phyloP scores from a whole-genome alignment of 495 filamentous ascomycete species.

The Aspergillus panamensis region DNA sequence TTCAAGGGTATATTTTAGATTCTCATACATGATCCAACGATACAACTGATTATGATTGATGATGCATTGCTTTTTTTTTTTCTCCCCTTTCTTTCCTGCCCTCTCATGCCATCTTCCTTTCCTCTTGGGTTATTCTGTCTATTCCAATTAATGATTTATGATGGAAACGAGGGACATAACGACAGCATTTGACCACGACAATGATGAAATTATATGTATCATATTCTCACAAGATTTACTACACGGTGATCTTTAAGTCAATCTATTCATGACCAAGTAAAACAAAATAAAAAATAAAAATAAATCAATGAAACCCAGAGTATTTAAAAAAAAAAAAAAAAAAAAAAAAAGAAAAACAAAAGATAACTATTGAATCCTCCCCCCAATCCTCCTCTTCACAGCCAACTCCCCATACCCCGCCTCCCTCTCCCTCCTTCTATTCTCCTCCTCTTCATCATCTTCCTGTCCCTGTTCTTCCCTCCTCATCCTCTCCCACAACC shows the following conservation, averaged over 20 bases:
- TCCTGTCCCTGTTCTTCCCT: not conserved
- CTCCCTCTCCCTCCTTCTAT: slow-evolving; percentile 23
- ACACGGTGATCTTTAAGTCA: not conserved
- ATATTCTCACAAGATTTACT: slow-evolving; percentile 6
- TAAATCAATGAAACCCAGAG: not conserved
- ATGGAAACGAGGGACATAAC: not conserved
- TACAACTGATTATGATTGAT: slow-evolving; percentile 18
- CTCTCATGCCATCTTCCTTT: slow-evolving; percentile 1
- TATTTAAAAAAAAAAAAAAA: not conserved
- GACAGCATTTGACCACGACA: not conserved
- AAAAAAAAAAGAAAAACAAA: not conserved
- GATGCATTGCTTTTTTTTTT: slow-evolving; percentile 21
- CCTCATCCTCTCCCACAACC: slow-evolving; percentile 18
- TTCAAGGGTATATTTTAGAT: not conserved
- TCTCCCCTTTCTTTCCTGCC: slow-evolving; percentile 7
- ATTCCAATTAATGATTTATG: slow-evolving; percentile 5
- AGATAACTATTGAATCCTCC: slow-evolving; percentile 15
- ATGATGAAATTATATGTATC: not conserved
- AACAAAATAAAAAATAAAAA: slow-evolving; percentile 1
- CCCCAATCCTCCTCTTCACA: slow-evolving; percentile 26
- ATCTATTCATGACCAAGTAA: not conserved
- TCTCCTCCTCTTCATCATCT: slow-evolving; percentile 18
- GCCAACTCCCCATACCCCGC: slow-evolving; percentile 35
- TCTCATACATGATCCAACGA: not conserved
- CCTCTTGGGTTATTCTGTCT: slow-evolving; percentile 9